phyloP scores from a whole-genome alignment of 208 protist species.

The Strigomonas culicis region DNA sequence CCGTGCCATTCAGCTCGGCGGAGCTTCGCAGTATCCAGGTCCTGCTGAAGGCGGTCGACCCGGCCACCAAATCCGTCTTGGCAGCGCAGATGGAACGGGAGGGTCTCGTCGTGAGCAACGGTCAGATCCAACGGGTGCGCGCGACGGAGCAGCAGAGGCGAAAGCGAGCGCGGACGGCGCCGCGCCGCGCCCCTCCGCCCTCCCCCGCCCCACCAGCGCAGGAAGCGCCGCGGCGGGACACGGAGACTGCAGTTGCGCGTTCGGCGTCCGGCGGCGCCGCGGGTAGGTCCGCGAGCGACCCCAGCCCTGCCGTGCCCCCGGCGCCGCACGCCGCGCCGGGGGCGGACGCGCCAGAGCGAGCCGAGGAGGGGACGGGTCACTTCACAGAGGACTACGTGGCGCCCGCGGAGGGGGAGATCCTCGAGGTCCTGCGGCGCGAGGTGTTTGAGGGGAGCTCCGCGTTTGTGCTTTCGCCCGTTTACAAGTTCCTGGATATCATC shows the following conservation, averaged over 20 bases:
- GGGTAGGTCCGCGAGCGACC: no score
- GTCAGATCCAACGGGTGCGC: slow-evolving; percentile 11
- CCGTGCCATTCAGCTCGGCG: slow-evolving; percentile 22
- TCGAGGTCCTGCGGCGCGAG: slow-evolving; percentile 60
- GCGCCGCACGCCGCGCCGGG: background rate
- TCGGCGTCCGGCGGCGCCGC: background rate
- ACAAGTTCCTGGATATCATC: slow-evolving; percentile 64
- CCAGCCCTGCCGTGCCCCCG: no score
- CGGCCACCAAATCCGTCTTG: slow-evolving; percentile 29
- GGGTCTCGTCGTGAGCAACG: slow-evolving; percentile 21
- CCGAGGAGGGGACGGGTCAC: no score
- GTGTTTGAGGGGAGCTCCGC: slow-evolving; percentile 56
- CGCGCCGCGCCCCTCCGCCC: no score
- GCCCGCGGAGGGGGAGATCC: slow-evolving; percentile 27
- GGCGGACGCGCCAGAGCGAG: no score
- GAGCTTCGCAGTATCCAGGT: slow-evolving; percentile 55
- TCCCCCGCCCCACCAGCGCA: background rate
- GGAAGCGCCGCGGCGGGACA: background rate
- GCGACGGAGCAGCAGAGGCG: slow-evolving; percentile 16
- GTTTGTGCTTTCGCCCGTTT: slow-evolving; percentile 68
- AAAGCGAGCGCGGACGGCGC: slow-evolving; percentile 19
- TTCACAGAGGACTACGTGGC: slow-evolving; percentile 29
- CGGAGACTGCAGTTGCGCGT: background rate
- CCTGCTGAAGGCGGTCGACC: slow-evolving; percentile 43
- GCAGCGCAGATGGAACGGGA: slow-evolving; percentile 21